These are phyloP conservation scores for Raffaelea albimanens DNA, from an alignment of 2,329 filamentous ascomycete genomes.

Conservation along the genomic window DNA sequence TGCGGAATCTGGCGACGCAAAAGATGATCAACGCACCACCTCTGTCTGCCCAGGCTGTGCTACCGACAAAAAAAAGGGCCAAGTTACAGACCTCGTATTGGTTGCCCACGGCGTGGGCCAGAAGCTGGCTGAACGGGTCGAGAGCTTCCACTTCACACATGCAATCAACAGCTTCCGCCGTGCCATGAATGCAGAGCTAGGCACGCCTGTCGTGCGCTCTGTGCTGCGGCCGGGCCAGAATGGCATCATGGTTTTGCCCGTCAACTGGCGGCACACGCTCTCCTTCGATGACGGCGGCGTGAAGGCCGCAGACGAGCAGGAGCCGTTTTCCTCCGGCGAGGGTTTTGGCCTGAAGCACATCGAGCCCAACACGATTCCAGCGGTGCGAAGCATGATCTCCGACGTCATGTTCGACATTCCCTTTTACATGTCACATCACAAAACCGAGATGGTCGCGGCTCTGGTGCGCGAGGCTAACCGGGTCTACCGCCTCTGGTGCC, in stretches of 20 bases:
- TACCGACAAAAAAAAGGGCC: slow-evolving; percentile 52
- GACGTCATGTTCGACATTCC: slow-evolving; percentile 98
- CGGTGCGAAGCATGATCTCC: slow-evolving; percentile 86
- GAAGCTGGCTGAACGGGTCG: slow-evolving; percentile 87
- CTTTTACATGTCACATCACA: slow-evolving; percentile 95
- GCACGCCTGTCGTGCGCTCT: slow-evolving; percentile 61
- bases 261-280: slow-evolving; percentile 88
- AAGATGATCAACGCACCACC: slow-evolving; percentile 11
- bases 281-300: slow-evolving; percentile 71
- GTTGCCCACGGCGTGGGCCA: slow-evolving; percentile 95
- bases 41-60: slow-evolving; percentile 50
- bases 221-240: slow-evolving; percentile 70
- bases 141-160: slow-evolving; percentile 96
- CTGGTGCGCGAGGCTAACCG: slow-evolving; percentile 86
- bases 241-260: slow-evolving; percentile 84
- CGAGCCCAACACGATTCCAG: slow-evolving; percentile 80
- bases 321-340: slow-evolving; percentile 44
- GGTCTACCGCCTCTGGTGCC: slow-evolving; percentile 91
- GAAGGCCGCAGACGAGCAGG: slow-evolving; percentile 24
- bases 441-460: slow-evolving; percentile 86
- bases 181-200: slow-evolving; percentile 76
- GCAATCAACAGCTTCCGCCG: slow-evolving; percentile 85
- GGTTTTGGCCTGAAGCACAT: slow-evolving; percentile 73
- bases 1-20: background rate
- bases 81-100: slow-evolving; percentile 78